Percentiles rank a stretch among this genome's conserved stretches.
Conservation (phyloP, 805 yeast genomes). For the Maudiozyma turicensis region DNA sequence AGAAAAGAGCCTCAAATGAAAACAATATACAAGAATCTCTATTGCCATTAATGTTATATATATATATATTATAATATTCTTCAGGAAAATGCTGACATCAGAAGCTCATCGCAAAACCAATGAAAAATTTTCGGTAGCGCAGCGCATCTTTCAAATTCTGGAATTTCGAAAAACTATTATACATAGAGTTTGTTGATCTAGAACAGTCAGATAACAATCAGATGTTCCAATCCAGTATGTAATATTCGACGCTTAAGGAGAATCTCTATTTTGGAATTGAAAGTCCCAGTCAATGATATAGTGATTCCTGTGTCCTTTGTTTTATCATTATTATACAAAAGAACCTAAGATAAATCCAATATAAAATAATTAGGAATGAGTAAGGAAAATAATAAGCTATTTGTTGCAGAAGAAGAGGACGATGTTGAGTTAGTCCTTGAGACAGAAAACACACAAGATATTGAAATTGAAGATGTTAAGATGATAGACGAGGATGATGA, state of each 20-base stretch:
- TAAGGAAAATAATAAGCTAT: constrained; percentile 22
- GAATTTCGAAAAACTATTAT: background rate
- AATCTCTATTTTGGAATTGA: too few species aligned
- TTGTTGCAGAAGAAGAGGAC: constrained; percentile 32
- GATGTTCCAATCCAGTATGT: too few species aligned
- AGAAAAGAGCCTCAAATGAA: too few species aligned
- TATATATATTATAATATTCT: background rate
- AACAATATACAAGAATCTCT: too few species aligned
- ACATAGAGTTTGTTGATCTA: too few species aligned
- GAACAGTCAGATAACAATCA: too few species aligned
- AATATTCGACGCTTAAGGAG: too few species aligned
- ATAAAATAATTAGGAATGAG: background rate
- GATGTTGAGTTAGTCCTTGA: constrained; percentile 5
- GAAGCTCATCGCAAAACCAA: background rate
- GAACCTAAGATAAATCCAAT: background rate
- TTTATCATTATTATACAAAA: too few species aligned
- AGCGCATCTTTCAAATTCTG: background rate
- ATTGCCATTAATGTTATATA: too few species aligned
- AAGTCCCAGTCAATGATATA: too few species aligned
- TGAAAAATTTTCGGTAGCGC: background rate
- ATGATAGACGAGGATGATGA: constrained; percentile 4
- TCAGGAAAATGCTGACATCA: background rate
- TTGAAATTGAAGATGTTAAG: constrained; percentile 7
- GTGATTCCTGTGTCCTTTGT: too few species aligned
- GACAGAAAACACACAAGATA: background rate